These are phyloP conservation scores for Dianthus caryophyllus DNA, from an alignment of 148 eudicot genomes.

Conservation along the genomic window DNA sequence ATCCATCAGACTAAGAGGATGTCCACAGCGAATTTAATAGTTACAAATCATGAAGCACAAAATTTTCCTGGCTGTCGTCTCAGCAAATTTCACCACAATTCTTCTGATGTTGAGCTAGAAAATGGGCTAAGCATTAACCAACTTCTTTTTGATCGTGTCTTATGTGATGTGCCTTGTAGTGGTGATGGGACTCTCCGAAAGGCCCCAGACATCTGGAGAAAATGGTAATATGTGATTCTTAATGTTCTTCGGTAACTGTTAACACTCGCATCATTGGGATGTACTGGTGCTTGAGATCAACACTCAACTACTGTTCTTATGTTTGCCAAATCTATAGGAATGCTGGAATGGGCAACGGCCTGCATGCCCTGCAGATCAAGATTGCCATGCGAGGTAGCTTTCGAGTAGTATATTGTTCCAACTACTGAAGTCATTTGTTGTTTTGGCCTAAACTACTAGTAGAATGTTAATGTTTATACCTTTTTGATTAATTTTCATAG, in stretches of 20 bases:
- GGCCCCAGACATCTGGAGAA: slow-evolving; percentile 99
- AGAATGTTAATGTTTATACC: neutral
- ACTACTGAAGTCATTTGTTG: neutral
- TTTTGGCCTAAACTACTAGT: neutral
- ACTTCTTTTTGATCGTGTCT: slow-evolving; percentile 89
- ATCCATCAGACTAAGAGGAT: slow-evolving; percentile 98
- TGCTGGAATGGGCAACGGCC: slow-evolving; percentile 88
- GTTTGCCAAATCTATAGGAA: slow-evolving; percentile 46
- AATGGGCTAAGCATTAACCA: slow-evolving; percentile 46
- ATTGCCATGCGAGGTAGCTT: slow-evolving; percentile 91
- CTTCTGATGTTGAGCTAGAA: slow-evolving; percentile 30
- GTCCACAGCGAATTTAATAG: slow-evolving; percentile 95
- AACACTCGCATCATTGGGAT: neutral
- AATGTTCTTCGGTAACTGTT: neutral
- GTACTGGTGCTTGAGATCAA: slow-evolving; percentile 12
- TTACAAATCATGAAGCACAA: slow-evolving; percentile 97
- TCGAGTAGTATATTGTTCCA: slow-evolving; percentile 3
- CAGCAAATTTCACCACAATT: slow-evolving; percentile 39
- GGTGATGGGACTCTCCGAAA: slow-evolving; percentile 99
- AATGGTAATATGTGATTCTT: slow-evolving; percentile 56
- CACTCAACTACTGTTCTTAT: slow-evolving; percentile 6
- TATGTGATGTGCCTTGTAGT: slow-evolving; percentile 99
- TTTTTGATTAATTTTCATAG: too few relatives aligned
- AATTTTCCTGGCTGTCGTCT: slow-evolving; percentile 90
- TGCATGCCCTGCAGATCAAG: slow-evolving; percentile 79